Evolutionary conservation across 2,329 filamentous ascomycete genomes (phyloP), one percentile per base, ranked within the genome.

Genomic region (Peltaster fructicola): DNA sequence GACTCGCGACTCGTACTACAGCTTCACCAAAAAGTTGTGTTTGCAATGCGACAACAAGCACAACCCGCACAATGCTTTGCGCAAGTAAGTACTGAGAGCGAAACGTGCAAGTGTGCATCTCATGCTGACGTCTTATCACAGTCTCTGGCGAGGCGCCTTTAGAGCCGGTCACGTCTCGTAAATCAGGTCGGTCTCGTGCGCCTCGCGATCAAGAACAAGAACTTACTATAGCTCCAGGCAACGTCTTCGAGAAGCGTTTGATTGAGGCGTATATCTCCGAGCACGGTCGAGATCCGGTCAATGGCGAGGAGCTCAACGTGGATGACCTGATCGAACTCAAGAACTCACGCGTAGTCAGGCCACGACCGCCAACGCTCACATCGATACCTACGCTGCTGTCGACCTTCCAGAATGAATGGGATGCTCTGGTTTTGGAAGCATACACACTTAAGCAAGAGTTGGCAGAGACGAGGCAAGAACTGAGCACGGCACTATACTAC

Each of bases 391-490:
- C 88, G 10, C 68, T 98, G 28, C 75, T 98, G 28, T 77, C 80
- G 24, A 77, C 84, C 18, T 95, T 98, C 52, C 88, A 98, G 52
- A 91, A 91, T 51, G 88, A 98, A 62, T 98, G 88, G 88, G 88
- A 98, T 50, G 75, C 84, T 6, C 59, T 93, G 21, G 80, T 85
- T 8, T 61, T 95, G 17, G 88, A 98, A 56, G 79, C 81, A 24
- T 93, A 82, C 51, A 88, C 80, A 38, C 59, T 95, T 31, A 76
- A 79, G 55, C 79, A 93, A 51, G 81, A 92, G 47, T 62, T 98
- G 33, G 66, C 75, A 25, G 79, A 91, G 48, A 91, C 84, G 20
- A 66, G 85, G 37, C 84, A 93, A 55, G 88, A 98, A 58, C 68
- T 98, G 29, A 81, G 81, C 29, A 88, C 81, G 2, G 80, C 88